Evolutionary conservation across 495 filamentous ascomycete species (phyloP), one percentile per base, ranked within the genome.

Genomic region (Apodospora peruviana): DNA sequence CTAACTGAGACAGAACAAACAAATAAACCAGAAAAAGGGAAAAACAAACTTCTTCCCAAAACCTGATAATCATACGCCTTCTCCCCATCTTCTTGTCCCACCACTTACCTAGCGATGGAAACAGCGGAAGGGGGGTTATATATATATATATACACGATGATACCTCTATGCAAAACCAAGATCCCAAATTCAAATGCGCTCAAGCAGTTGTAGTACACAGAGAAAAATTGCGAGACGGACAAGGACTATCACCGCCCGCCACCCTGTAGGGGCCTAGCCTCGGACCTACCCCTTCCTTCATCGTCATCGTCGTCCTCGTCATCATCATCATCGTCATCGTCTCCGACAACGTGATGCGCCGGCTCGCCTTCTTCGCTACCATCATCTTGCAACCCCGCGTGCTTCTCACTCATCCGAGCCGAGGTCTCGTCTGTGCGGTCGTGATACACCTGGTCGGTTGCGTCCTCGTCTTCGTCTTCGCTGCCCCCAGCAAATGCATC

Each of bases 401-500:
- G 39, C 49, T 59, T 64, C 49, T 62, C 57, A 17, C 39, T 53
- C 21, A 53, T 19, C 35, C 50, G 22, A 32, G 40, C 39, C 35
- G 43, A 52, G 45, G 47, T 57, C 57, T 18, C 56, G 42, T 63
- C 57, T 17, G 43, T 35, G 10, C 24, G 51, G 27, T 27, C 53
- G 7, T 35, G 47, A 32, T 40, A 50, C 8, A 32, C 36, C 1
- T 40, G 51, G 17, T 55, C 51, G 27, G 56, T 47, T 20, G 52
- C 55, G 9, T 53, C 53, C 5, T 55, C 58, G 27, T 61, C 59
- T 3, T 60, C 88, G 47, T 94, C 90, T 49, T 80, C 74, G 47
- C 77, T 75, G 36, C 79, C 77, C 55, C 87, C 83, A 7, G 90
- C 87, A 78, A 96, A 96, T 27, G 93, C 88, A 75, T 96, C 88